Evolutionary conservation across 2,329 filamentous ascomycete species (phyloP).

Genomic region (Coleophoma eucalyptorum): DNA sequence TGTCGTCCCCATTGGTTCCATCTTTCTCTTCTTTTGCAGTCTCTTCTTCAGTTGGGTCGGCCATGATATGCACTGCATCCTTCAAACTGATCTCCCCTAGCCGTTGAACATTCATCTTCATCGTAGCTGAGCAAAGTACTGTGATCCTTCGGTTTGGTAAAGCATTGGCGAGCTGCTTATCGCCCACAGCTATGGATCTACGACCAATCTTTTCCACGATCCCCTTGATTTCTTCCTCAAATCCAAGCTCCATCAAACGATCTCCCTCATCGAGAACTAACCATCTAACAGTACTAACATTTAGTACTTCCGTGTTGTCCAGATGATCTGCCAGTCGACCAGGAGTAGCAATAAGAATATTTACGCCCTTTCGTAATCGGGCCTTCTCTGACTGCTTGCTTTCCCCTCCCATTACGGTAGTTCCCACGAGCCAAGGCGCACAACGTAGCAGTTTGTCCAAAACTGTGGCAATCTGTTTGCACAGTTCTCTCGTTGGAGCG

Average conservation of each 20-base stretch:
- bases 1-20: slow-evolving; percentile 38
- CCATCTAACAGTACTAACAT: slow-evolving; percentile 88
- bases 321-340: slow-evolving; percentile 89
- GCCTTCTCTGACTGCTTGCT: slow-evolving; percentile 83
- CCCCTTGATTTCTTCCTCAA: slow-evolving; percentile 87
- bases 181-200: slow-evolving; percentile 54
- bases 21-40: slow-evolving; percentile 46
- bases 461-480: slow-evolving; percentile 87
- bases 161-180: slow-evolving; percentile 55
- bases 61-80: slow-evolving; percentile 83
- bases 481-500: slow-evolving; percentile 88
- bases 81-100: slow-evolving; percentile 93
- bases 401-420: slow-evolving; percentile 70
- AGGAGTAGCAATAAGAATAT: slow-evolving; percentile 92
- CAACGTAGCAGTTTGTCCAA: slow-evolving; percentile 83
- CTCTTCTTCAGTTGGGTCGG: slow-evolving; percentile 47
- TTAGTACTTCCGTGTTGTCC: slow-evolving; percentile 84
- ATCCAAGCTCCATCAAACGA: slow-evolving; percentile 96
- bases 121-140: slow-evolving; percentile 90
- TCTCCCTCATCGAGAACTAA: slow-evolving; percentile 94
- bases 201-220: slow-evolving; percentile 78
- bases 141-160: slow-evolving; percentile 78
- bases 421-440: slow-evolving; percentile 90
- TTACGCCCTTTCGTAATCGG: slow-evolving; percentile 87
- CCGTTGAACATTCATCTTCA: slow-evolving; percentile 96